Percentiles rank a stretch among this genome's conserved stretches.
Evolutionary conservation across 2,329 filamentous ascomycete species (phyloP).

Genomic region (Pseudopyricularia javanii): DNA sequence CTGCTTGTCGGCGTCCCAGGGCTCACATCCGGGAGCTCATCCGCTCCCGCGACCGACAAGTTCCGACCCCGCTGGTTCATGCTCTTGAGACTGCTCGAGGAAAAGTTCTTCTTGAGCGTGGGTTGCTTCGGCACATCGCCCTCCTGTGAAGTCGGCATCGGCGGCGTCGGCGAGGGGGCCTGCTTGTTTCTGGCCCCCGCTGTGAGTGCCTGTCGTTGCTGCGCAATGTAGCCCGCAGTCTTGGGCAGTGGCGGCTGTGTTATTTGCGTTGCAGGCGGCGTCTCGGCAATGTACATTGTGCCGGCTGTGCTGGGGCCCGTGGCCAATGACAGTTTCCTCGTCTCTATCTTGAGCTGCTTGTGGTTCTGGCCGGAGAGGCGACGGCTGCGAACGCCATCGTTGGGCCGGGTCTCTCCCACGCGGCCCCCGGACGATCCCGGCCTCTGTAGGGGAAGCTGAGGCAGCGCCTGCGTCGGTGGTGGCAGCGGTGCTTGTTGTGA

Average conservation of each 20-base stretch:
- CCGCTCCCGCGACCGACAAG: slow-evolving; percentile 50
- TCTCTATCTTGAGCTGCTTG: slow-evolving; percentile 85
- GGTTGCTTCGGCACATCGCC: slow-evolving; percentile 13
- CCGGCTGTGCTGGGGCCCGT: slow-evolving; percentile 1
- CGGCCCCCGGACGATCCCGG: slow-evolving; percentile 15
- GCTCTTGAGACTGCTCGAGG: slow-evolving; percentile 57
- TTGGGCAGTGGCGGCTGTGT: slow-evolving; percentile 9
- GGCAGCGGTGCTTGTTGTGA: slow-evolving; percentile 21
- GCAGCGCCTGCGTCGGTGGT: slow-evolving; percentile 35
- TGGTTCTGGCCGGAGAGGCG: slow-evolving; percentile 69
- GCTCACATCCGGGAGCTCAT: slow-evolving; percentile 54
- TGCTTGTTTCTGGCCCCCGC: slow-evolving; percentile 18
- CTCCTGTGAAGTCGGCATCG: slow-evolving; percentile 9
- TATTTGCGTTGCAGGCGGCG: slow-evolving; percentile 8
- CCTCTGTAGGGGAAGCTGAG: slow-evolving; percentile 27
- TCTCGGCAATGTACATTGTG: background rate
- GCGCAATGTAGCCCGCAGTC: slow-evolving; percentile 22
- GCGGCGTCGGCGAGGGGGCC: slow-evolving; percentile 22
- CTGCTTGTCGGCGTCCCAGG: slow-evolving; percentile 64
- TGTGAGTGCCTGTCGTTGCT: slow-evolving; percentile 28
- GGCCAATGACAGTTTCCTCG: slow-evolving; percentile 20
- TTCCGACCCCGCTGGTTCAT: slow-evolving; percentile 53
- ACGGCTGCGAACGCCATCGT: slow-evolving; percentile 54
- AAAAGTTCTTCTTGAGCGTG: slow-evolving; percentile 53
- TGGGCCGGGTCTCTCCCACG: slow-evolving; percentile 1